Base-by-base conservation (phyloP, 108 stramenopile species). In the Cyclostephanos invisitatus region DNA sequence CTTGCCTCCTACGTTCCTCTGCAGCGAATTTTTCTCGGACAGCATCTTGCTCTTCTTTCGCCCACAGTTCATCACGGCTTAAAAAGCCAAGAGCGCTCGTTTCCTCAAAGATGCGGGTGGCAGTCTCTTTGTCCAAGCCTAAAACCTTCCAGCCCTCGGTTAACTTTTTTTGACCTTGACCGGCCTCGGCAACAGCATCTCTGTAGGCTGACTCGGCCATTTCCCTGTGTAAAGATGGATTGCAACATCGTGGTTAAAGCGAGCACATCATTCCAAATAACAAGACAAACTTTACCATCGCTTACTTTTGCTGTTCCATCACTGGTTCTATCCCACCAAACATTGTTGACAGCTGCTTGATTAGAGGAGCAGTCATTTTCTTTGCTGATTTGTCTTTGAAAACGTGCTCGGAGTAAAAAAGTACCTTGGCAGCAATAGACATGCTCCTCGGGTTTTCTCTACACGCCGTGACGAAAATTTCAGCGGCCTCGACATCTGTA, bases 141-240 rank as follows among this genome's bases (percentile, higher is more conserved):
- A 96, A 80, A 29, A 90, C 84, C 68, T 96, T 86, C 92, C 92
- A 96, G 11, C 95, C 95, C 35, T 73, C 27, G 8, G 92, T 89
- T 28, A 92, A 55, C 24, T 78, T 83, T 54, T 53, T 72, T 78
- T 92, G 89, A 0, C 80, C 78, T 48, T 83, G 80, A 20, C 91
- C 90, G 24, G 61, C 86, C 18, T 70, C 75, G 8, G 70, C 80
- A 7, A 96, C 84, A 0, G 86, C 72, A 44, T 88, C 59, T 64
- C 84, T 85, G 75, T 93, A 96, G 21, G 92, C 90, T 10, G 86
- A 83, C 60, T 90, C 89, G 18, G 80, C 95, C 74, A 96, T 89
- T 25, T 89, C 88, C 56, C 87, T 91, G 54, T 91, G 54, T 35
- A 61, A 55, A 51, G 9, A 47, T 21, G 47, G 54, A 32, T 59